Base-by-base conservation (phyloP, 208 protist genomes). In the Porcisia hertigi region DNA sequence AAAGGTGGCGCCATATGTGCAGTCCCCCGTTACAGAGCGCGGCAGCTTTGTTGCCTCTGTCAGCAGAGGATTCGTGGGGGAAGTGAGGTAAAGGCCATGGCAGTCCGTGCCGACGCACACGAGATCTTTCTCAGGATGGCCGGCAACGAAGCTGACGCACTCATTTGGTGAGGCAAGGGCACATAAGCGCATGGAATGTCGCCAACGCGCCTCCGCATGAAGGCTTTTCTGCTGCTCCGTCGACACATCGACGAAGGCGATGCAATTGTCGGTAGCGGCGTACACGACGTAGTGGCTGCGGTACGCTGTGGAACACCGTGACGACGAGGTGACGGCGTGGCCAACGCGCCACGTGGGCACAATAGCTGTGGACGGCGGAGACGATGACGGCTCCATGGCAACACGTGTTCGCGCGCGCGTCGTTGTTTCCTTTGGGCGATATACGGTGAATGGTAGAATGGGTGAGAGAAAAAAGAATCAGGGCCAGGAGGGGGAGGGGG, bases 71-170 rank as follows among this genome's bases (percentile, higher is more conserved):
- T 69, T 60, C 9, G 82, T 84, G 3, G 85, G 85, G 0, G 75
- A 69, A 23, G 88, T 93, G 49, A 95, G 16, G 84, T 94, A 97
- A 30, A 95, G 54, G 20, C 93, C 93, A 69, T 91, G 83, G 30
- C 72, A 59, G 49, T n/a, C 47, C 57, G 93, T 94, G 55, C 93
- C 93, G 45, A 95, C 83, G 71, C 86, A 94, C 0, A 95, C 6
- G 7, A 86, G 52, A 39, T 93, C 89, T 41, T 76, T 79, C 30
- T 67, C 71, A 8, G 80, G 88, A 79, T 97, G 93, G 16, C 91
- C 67, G 12, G 69, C 47, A 41, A 97, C 73, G 64, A 95, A 85
- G 23, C 83, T 81, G 45, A 97, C 80, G 25, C 65, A 69, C 69
- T 91, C 83, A 43, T 79, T 73, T 3, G 74, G 39, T 6, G 43